These are phyloP conservation scores for Scopulariopsis brevicaulis DNA, from an alignment of 2,329 filamentous ascomycete species.

Conservation along the genomic window DNA sequence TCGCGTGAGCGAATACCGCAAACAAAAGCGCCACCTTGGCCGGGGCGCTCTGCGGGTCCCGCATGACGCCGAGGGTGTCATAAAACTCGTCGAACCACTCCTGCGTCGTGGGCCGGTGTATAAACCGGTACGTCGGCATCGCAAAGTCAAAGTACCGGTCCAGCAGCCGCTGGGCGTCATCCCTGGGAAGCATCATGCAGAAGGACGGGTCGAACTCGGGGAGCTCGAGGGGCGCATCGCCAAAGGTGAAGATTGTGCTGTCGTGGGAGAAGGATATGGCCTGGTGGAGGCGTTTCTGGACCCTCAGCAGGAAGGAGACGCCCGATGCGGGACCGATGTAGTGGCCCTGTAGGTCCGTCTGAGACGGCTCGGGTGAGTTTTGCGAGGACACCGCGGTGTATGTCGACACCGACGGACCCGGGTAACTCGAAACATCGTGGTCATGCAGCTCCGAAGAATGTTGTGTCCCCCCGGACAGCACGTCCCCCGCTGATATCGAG, in stretches of 20 bases:
- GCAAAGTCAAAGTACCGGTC: slow-evolving; percentile 44
- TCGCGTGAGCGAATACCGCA: too few relatives aligned
- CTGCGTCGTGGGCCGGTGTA: slow-evolving; percentile 38
- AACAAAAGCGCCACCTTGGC: slow-evolving; percentile 31
- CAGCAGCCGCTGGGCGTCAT: slow-evolving; percentile 23
- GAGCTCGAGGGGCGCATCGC: slow-evolving; percentile 30
- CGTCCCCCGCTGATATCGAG: too few relatives aligned
- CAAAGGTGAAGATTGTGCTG: slow-evolving; percentile 34
- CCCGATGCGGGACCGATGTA: slow-evolving; percentile 20
- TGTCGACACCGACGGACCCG: too few relatives aligned
- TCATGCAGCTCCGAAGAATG: too few relatives aligned
- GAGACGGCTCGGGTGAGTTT: slow-evolving; percentile 16
- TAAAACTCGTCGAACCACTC: slow-evolving; percentile 32
- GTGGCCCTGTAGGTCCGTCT: slow-evolving; percentile 18
- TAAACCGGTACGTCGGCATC: slow-evolving; percentile 42
- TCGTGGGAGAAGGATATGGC: slow-evolving; percentile 6
- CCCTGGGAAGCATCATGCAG: slow-evolving; percentile 26
- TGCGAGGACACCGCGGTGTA: slow-evolving; percentile 9
- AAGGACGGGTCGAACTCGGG: slow-evolving; percentile 21
- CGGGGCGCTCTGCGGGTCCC: slow-evolving; percentile 10
- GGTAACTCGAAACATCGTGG: too few relatives aligned
- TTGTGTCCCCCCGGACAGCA: too few relatives aligned
- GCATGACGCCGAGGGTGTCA: slow-evolving; percentile 17
- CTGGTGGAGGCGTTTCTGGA: slow-evolving; percentile 17
- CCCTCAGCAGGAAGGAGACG: slow-evolving; percentile 16